Conservation (phyloP, 768 basidiomycete genomes). For the Gyrodon lividus region DNA sequence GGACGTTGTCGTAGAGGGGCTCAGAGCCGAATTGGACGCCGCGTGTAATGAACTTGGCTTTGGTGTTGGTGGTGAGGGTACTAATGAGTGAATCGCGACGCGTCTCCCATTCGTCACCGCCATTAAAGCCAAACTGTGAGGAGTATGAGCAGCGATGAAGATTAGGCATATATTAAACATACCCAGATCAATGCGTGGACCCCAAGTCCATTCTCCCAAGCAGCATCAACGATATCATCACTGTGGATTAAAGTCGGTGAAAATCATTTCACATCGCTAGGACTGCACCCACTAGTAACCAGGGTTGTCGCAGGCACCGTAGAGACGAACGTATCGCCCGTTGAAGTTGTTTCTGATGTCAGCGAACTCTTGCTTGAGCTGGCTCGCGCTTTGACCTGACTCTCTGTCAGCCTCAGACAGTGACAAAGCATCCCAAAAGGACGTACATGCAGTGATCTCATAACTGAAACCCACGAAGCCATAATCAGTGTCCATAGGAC, state of each 20-base stretch:
- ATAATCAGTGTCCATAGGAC: slow-evolving; percentile 59
- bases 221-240: slow-evolving; percentile 64
- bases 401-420: slow-evolving; percentile 2
- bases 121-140: slow-evolving; percentile 37
- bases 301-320: slow-evolving; percentile 39
- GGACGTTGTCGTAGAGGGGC: slow-evolving; percentile 59
- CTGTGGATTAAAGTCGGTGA: slow-evolving; percentile 22
- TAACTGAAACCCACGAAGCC: slow-evolving; percentile 80
- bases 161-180: slow-evolving; percentile 13
- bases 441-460: slow-evolving; percentile 63
- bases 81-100: slow-evolving; percentile 53
- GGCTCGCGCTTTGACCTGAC: slow-evolving; percentile 54
- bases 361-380: slow-evolving; percentile 54
- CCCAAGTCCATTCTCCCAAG: slow-evolving; percentile 65
- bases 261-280: slow-evolving; percentile 13
- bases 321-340: slow-evolving; percentile 61
- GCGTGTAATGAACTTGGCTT: slow-evolving; percentile 63
- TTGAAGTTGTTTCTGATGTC: slow-evolving; percentile 60
- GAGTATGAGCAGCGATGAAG: background rate
- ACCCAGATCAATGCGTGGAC: slow-evolving; percentile 78
- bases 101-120: slow-evolving; percentile 47
- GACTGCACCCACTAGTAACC: slow-evolving; percentile 37
- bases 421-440: background rate
- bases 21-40: slow-evolving; percentile 72
- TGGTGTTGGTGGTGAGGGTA: slow-evolving; percentile 56